Percentiles rank a stretch among this genome's conserved stretches.
Evolutionary conservation across 805 yeast species (phyloP).

Genomic region (Scheffersomyces ergatensis): DNA sequence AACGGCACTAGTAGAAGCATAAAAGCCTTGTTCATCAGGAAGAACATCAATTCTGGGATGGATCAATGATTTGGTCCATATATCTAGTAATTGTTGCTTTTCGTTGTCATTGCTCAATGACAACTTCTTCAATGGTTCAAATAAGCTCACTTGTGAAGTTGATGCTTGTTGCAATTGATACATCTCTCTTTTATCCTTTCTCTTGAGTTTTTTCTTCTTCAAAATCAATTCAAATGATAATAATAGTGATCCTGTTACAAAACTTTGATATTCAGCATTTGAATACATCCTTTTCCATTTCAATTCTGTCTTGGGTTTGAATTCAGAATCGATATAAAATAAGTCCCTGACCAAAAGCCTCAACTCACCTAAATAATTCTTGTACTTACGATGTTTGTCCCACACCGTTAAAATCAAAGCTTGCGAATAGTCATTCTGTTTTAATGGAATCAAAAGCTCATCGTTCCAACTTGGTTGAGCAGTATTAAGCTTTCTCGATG

Average conservation of each 20-base stretch:
- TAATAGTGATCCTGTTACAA: constrained; percentile 48
- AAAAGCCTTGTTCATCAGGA: constrained; percentile 42
- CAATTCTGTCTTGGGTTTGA: constrained; percentile 21
- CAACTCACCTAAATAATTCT: constrained; percentile 39
- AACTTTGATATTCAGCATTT: constrained; percentile 34
- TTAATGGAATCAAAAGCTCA: constrained; percentile 27
- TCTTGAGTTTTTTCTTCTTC: constrained; percentile 6
- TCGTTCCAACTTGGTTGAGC: constrained; percentile 42
- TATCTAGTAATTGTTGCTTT: constrained; percentile 9
- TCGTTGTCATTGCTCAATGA: not conserved
- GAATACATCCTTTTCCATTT: constrained; percentile 48
- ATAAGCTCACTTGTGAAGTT: not conserved
- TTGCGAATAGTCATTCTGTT: constrained; percentile 24
- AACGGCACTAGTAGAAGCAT: constrained; percentile 20
- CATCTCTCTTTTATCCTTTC: not conserved
- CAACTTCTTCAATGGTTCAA: too few species aligned
- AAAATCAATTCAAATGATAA: constrained; percentile 39
- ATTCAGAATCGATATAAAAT: constrained; percentile 15
- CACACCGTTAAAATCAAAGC: constrained; percentile 33
- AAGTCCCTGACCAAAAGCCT: constrained; percentile 28
- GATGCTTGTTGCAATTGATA: not conserved
- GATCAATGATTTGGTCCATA: constrained; percentile 28
- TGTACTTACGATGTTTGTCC: constrained; percentile 37
- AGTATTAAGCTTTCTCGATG: constrained; percentile 30
- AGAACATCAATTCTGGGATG: constrained; percentile 13